Conservation (phyloP, 805 yeast genomes). For the Starmerella gropengiesseri region DNA sequence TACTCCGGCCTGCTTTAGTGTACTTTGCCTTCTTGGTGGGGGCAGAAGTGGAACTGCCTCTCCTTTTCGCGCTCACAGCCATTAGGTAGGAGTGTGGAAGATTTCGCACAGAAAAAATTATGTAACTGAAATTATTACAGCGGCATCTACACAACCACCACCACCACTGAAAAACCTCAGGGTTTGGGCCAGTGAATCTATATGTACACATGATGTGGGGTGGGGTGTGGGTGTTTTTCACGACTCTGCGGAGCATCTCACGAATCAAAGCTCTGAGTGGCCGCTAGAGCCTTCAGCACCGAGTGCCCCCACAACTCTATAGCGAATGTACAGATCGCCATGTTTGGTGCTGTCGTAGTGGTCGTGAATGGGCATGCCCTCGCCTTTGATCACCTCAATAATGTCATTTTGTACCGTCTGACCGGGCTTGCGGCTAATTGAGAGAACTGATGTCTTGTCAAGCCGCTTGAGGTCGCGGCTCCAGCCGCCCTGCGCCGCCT, state of each 20-base stretch:
- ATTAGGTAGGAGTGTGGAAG: background rate
- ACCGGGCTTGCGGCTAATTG: constrained; percentile 44
- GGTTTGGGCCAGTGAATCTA: no score
- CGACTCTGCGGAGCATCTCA: no score
- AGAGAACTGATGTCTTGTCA: constrained; percentile 44
- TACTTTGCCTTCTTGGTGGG: background rate
- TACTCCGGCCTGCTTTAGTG: background rate
- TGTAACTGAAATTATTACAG: no score
- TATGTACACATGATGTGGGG: no score
- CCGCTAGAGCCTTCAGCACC: background rate
- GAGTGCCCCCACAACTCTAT: constrained; percentile 28
- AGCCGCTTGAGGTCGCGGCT: constrained; percentile 51
- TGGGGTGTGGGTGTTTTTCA: no score
- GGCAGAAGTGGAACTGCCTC: background rate
- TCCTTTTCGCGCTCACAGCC: background rate
- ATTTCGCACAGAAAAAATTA: constrained; percentile 3
- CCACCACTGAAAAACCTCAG: no score
- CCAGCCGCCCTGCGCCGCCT: constrained; percentile 79
- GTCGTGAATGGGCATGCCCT: constrained; percentile 70
- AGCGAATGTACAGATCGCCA: constrained; percentile 42
- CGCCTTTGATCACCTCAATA: constrained; percentile 56
- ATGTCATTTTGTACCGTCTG: constrained; percentile 52
- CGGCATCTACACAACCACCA: no score
- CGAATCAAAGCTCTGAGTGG: no score
- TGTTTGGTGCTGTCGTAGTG: constrained; percentile 30